Base-by-base conservation (phyloP, 2,329 filamentous ascomycete species). In the Colletotrichum salicis region DNA sequence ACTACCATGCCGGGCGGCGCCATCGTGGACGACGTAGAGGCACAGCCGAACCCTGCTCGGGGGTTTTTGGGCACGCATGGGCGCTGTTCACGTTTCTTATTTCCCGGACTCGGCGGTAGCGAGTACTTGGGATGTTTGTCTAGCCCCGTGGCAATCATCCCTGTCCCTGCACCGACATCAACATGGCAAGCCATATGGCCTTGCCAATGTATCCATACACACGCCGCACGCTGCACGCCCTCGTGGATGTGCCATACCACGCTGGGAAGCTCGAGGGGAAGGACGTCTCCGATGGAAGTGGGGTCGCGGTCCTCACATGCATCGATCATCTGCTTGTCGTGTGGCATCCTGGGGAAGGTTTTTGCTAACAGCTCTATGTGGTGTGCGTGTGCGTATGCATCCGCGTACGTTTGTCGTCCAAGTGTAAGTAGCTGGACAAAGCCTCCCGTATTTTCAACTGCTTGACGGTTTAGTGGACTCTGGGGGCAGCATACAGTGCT, bases 31-130 rank as follows among this genome's bases (percentile, higher is more conserved):
- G 35, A 29, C 27, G 35, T 69, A 22, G 69, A 59, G 66, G 58
- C 54, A 64, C 54, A 33, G 22, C 64, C 65, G 45, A 64, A 58
- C 64, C 54, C 45, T 71, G n/a, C 31, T 71, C 59, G 59, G 69
- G 64, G 52, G 29, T 29, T 63, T 71, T 69, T 71, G 69, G 41
- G 52, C 69, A 69, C 69, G 59, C 69, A 63, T 71, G 59, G 69
- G 65, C 69, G 54, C 54, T 51, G 65, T 64, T 71, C 59, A 54
- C 59, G 69, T 69, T 71, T 58, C 59, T 71, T 71, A 69, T 69
- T 69, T 55, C 69, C 69, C 65, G 65, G 65, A 29, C 54, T 69
- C 64, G 41, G 69, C 52, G 65, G 69, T 71, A 69, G 45, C 29
- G n/a, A 27, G 45, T 71, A 71, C 69, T 27, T 64, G 12, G 3